Percentiles rank a stretch among this genome's conserved stretches.
Evolutionary conservation across 768 basidiomycete genomes (phyloP).

Genomic region (Panaeolus papilionaceus): DNA sequence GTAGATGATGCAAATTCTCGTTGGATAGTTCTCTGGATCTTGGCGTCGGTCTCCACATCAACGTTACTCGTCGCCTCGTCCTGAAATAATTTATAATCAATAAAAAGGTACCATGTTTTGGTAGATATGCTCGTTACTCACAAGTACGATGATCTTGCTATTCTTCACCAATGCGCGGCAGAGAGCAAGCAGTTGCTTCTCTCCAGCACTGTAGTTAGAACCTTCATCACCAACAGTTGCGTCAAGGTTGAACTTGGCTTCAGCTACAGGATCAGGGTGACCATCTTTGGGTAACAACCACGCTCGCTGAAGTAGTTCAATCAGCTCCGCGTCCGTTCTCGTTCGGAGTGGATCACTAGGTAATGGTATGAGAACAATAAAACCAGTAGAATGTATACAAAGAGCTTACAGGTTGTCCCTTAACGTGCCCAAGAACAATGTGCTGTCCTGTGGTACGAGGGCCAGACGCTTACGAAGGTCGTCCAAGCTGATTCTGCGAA

Average conservation of each 20-base stretch:
- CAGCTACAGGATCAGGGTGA: constrained; percentile 47
- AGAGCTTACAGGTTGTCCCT: constrained; percentile 47
- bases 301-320: constrained; percentile 64
- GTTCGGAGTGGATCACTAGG: constrained; percentile 58
- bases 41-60: constrained; percentile 67
- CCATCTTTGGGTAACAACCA: constrained; percentile 64
- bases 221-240: constrained; percentile 69
- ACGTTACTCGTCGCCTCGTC: constrained; percentile 71
- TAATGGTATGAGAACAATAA: constrained; percentile 2
- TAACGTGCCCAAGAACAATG: constrained; percentile 52
- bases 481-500: constrained; percentile 56
- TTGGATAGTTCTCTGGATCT: constrained; percentile 68
- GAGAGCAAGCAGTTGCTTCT: constrained; percentile 68
- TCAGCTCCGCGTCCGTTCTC: constrained; percentile 66
- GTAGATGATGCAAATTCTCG: constrained; percentile 62
- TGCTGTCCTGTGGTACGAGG: constrained; percentile 71
- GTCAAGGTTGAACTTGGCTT: constrained; percentile 73
- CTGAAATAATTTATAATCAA: constrained; percentile 32
- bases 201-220: constrained; percentile 68
- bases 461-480: constrained; percentile 58
- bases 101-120: neutral
- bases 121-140: neutral
- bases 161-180: constrained; percentile 68
- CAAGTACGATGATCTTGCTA: constrained; percentile 59
- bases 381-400: neutral